Percentiles rank a stretch among this genome's conserved stretches.
Evolutionary conservation across 352 stramenopile species (phyloP).

Genomic region (Thalassiosira hispida): DNA sequence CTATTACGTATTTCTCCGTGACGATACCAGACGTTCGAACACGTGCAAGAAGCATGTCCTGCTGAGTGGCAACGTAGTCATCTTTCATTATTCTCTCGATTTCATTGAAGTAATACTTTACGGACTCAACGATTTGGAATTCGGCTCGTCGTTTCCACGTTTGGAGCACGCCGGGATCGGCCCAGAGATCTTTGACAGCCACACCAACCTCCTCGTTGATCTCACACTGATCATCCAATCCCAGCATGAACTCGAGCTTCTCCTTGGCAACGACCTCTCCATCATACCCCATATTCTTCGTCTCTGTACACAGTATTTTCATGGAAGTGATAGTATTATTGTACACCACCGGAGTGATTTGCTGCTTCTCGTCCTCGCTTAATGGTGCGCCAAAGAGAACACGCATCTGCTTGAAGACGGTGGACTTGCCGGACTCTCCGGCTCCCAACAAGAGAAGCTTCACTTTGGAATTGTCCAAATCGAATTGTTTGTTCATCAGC

Average conservation of each 20-base stretch:
- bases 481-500: conserved; percentile 52
- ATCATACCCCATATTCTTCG: conserved; percentile 60
- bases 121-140: conserved; percentile 96
- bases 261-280: conserved; percentile 59
- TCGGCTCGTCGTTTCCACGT: conserved; percentile 91
- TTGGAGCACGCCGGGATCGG: conserved; percentile 89
- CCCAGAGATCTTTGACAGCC: conserved; percentile 94
- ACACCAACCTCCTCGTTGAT: conserved; percentile 90
- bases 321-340: conserved; percentile 70
- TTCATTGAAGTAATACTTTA: conserved; percentile 97
- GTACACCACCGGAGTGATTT: conserved; percentile 68
- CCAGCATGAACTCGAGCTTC: conserved; percentile 62
- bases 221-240: conserved; percentile 89
- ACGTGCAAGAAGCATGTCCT: conserved; percentile 95
- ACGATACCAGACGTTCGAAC: conserved; percentile 95
- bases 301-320: conserved; percentile 60
- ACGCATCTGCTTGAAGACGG: conserved; percentile 83
- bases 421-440: conserved; percentile 72
- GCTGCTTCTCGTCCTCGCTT: conserved; percentile 65
- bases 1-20: conserved; percentile 93
- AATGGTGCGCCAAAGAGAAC: conserved; percentile 69
- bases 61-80: conserved; percentile 92
- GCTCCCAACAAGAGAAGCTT: conserved; percentile 71
- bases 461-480: conserved; percentile 60
- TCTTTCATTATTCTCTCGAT: conserved; percentile 92